A percentile compares a stretch with the other conserved stretches of the same genome.
These are phyloP conservation scores for Neoconidiobolus thromboides DNA, from an alignment of 371 early-diverging fungal species.

Conservation along the genomic window DNA sequence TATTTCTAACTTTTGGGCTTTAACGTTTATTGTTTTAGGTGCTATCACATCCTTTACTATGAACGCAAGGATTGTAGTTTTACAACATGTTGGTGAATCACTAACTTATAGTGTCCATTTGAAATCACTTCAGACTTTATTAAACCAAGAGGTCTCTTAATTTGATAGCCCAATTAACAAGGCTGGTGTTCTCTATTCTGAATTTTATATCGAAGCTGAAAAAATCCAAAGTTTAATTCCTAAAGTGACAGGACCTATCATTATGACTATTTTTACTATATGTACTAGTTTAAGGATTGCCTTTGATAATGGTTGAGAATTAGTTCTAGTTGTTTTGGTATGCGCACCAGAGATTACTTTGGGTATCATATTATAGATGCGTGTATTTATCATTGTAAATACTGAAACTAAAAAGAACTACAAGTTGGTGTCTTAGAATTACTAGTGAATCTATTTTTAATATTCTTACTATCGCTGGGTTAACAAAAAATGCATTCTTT, in stretches of 20 bases:
- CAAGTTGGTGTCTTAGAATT: slow-evolving; percentile 37
- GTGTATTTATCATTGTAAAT: slow-evolving; percentile 11
- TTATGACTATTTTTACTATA: slow-evolving; percentile 6
- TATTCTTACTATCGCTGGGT: slow-evolving; percentile 67
- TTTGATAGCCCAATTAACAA: slow-evolving; percentile 64
- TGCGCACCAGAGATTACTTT: slow-evolving; percentile 25
- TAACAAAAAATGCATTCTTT: slow-evolving; percentile 55
- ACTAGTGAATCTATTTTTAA: slow-evolving; percentile 73
- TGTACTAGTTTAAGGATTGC: slow-evolving; percentile 28
- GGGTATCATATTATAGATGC: slow-evolving; percentile 2
- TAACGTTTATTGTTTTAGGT: slow-evolving; percentile 48
- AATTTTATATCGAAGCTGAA: slow-evolving; percentile 65
- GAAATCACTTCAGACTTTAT: slow-evolving; percentile 29
- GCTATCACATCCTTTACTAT: slow-evolving; percentile 24
- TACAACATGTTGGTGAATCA: slow-evolving; percentile 27
- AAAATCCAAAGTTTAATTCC: slow-evolving; percentile 26
- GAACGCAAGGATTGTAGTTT: slow-evolving; percentile 16
- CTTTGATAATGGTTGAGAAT: slow-evolving; percentile 39
- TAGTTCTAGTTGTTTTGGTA: slow-evolving; percentile 35
- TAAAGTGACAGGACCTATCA: slow-evolving; percentile 7
- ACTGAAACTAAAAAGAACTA: slow-evolving; percentile 39
- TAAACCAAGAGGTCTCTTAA: slow-evolving; percentile 66
- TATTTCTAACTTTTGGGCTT: slow-evolving; percentile 48
- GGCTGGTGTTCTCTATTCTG: slow-evolving; percentile 59
- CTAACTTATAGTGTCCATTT: slow-evolving; percentile 37